Evolutionary conservation across 2,329 filamentous ascomycete species (phyloP).

Genomic region (Aspergillus pseudotamarii): DNA sequence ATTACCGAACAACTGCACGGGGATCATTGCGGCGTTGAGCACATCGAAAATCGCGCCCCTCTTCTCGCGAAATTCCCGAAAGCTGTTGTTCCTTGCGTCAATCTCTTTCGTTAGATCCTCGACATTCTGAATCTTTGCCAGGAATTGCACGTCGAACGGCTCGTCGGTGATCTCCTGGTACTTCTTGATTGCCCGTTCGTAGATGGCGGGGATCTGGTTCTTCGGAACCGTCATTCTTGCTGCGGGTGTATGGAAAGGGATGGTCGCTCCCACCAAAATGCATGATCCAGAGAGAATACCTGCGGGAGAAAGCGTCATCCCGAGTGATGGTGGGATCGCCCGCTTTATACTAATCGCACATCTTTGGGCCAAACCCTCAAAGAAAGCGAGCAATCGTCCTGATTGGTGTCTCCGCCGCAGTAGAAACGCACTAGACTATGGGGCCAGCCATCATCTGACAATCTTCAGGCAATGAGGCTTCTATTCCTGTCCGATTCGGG

Average conservation of each 20-base stretch:
- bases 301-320: not conserved
- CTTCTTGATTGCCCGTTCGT: slow-evolving; percentile 9
- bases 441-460: not conserved
- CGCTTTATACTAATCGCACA: not conserved
- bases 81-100: slow-evolving; percentile 11
- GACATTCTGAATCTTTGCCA: slow-evolving; percentile 8
- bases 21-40: slow-evolving; percentile 9
- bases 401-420: not conserved
- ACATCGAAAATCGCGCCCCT: slow-evolving; percentile 12
- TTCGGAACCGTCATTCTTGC: not conserved
- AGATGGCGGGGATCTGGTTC: slow-evolving; percentile 14
- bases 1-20: slow-evolving; percentile 14
- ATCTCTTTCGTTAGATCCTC: slow-evolving; percentile 13
- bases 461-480: not conserved
- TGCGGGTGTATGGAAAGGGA: not conserved
- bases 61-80: slow-evolving; percentile 17
- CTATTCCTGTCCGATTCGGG: not conserved
- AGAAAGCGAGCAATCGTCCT: not conserved
- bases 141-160: slow-evolving; percentile 7
- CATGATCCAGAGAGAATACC: not conserved
- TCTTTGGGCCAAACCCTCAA: not conserved
- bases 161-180: slow-evolving; percentile 15
- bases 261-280: not conserved
- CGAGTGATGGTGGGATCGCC: not conserved
- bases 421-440: not conserved